Percentiles rank a stretch among this genome's conserved stretches.
These are phyloP conservation scores for Fraxinus velutina DNA, from an alignment of 305 asterid genomes.

Conservation along the genomic window DNA sequence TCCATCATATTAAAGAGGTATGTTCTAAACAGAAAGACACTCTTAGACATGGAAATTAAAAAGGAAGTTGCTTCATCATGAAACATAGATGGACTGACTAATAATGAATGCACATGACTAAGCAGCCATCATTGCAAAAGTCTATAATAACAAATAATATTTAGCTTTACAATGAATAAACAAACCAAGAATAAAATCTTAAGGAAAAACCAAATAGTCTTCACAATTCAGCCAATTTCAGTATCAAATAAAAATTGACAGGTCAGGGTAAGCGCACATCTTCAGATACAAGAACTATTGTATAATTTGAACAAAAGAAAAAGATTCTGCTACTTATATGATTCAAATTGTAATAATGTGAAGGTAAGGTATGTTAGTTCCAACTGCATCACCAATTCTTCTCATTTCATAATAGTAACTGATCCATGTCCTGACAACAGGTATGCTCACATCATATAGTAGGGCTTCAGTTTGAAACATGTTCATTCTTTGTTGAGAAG, in stretches of 20 bases:
- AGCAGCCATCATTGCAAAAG: background rate
- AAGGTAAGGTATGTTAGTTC: background rate
- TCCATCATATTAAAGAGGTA: slow-evolving; percentile 6
- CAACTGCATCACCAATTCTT: background rate
- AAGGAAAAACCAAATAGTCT: background rate
- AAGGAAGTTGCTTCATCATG: background rate
- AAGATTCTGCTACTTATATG: background rate
- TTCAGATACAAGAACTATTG: background rate
- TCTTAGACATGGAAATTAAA: slow-evolving; percentile 12
- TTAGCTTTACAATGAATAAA: slow-evolving; percentile 11
- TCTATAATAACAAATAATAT: background rate
- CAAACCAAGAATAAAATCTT: slow-evolving; percentile 4
- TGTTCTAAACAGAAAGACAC: slow-evolving; percentile 12
- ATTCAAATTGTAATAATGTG: background rate
- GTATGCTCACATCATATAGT: background rate
- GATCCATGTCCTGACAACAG: background rate
- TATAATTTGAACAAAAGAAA: background rate
- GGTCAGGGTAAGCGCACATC: background rate
- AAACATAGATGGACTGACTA: background rate
- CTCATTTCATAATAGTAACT: slow-evolving; percentile 1
- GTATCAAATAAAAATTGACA: background rate
- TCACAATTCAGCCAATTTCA: background rate
- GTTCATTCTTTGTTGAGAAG: background rate
- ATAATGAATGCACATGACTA: slow-evolving; percentile 11
- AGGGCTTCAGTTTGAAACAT: background rate